These are phyloP conservation scores for Xylaria sp. DNA, from an alignment of 2,329 filamentous ascomycete genomes.

Conservation along the genomic window DNA sequence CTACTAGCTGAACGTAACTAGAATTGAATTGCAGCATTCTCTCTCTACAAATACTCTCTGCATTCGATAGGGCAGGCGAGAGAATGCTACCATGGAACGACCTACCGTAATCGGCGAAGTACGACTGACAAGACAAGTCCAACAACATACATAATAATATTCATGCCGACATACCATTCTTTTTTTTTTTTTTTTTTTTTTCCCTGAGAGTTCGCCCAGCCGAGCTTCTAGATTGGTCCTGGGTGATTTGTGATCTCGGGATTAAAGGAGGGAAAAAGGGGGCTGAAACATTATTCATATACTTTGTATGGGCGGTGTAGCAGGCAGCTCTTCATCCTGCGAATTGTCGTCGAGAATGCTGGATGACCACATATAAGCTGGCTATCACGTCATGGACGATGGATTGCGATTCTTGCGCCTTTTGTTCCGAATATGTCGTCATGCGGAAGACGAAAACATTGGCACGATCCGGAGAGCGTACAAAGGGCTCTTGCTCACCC, in stretches of 20 bases:
- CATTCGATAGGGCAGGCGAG: neutral
- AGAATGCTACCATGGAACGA: neutral
- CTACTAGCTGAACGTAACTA: too few species aligned
- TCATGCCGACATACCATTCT: neutral
- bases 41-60: neutral
- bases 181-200: neutral
- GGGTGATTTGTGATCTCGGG: slow-evolving; percentile 9
- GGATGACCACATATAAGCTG: slow-evolving; percentile 36
- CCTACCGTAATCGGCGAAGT: slow-evolving; percentile 13
- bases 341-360: slow-evolving; percentile 25
- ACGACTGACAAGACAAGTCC: neutral
- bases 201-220: neutral
- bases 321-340: slow-evolving; percentile 13
- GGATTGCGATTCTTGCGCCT: slow-evolving; percentile 31
- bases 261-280: slow-evolving; percentile 19
- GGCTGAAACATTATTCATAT: slow-evolving; percentile 17
- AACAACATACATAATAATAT: neutral
- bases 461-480: neutral
- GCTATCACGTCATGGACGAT: slow-evolving; percentile 37
- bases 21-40: neutral
- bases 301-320: slow-evolving; percentile 26
- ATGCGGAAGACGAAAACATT: slow-evolving; percentile 10
- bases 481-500: neutral
- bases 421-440: slow-evolving; percentile 31
- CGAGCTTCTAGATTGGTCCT: slow-evolving; percentile 22